Base-by-base conservation (phyloP, 2,329 filamentous ascomycete genomes). In the Ramichloridium luteum region DNA sequence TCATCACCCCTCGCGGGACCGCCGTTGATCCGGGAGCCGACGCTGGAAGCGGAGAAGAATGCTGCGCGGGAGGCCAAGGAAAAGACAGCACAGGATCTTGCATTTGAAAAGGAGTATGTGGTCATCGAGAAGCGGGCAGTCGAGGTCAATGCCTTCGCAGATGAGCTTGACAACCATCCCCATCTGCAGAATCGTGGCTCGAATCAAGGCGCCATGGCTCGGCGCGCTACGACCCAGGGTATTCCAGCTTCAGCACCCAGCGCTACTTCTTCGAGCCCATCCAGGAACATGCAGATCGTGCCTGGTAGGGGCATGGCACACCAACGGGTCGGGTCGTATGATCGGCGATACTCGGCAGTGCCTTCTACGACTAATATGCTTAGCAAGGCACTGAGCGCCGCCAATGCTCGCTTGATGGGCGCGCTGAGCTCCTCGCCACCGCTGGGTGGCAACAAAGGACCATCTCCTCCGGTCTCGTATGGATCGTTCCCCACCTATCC, bases 111-210 rank as follows among this genome's bases (percentile, higher is more conserved):
- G 43, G 90, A 96, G 44, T 98, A 96, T 48, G 88, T 98, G 13
- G 68, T 96, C 15, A 83, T 98, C 9, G 90, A 98, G 61, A 93
- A 94, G 62, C 77, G 80, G 43, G 80, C 85, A 13, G 86, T 98
- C 8, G 88, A 96, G 56, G 88, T 98, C 30, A 96, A 98, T 55
- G 90, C 90, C 3, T 80, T 98, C 49, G 90, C 90, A 13, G 90
- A 98, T 56, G 88, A 96, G 58, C 65, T 98, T 51, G 86, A 84
- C 27, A 80, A 85, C 31, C 75, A 75, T 30, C 59, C 76, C 13
- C 68, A 72, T 52, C 20, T 23, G 20, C 20, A 23, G 20, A n/a
- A 8, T 23, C 20, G 20, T 23, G 60, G 16, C 65, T 36, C 46
- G 4, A 70, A 75, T 40, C 61, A 72, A 6, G 72, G 72, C 6